Evolutionary conservation across 768 basidiomycete species (phyloP).

Genomic region (Rhodotorula toruloides): DNA sequence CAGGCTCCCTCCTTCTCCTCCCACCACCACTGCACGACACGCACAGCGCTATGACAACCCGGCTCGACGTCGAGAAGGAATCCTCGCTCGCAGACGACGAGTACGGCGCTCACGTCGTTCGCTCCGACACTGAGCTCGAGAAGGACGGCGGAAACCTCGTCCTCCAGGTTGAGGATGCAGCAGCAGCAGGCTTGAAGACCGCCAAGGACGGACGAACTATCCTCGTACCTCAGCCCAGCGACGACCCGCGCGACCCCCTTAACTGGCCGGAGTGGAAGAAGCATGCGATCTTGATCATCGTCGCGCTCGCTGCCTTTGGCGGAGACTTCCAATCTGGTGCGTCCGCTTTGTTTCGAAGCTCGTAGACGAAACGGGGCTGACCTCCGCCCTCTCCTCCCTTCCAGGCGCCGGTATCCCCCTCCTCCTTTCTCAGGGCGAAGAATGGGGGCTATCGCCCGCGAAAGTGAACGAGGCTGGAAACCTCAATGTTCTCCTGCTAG

Average conservation of each 20-base stretch:
- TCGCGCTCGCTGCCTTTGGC: slow-evolving; percentile 15
- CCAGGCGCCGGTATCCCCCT: neutral
- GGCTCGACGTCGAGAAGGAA: slow-evolving; percentile 23
- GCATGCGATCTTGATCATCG: slow-evolving; percentile 27
- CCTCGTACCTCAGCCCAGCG: slow-evolving; percentile 49
- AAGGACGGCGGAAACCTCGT: slow-evolving; percentile 18
- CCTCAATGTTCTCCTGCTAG: slow-evolving; percentile 35
- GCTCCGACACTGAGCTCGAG: slow-evolving; percentile 24
- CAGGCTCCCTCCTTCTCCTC: no score
- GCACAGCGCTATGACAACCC: neutral
- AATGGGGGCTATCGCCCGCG: slow-evolving; percentile 14
- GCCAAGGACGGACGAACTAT: slow-evolving; percentile 44
- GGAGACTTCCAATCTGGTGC: slow-evolving; percentile 35
- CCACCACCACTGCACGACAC: neutral
- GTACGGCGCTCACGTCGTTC: neutral
- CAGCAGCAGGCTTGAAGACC: slow-evolving; percentile 17
- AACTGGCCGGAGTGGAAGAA: slow-evolving; percentile 43
- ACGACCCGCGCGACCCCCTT: slow-evolving; percentile 44
- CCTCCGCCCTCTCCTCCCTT: neutral
- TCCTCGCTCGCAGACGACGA: neutral
- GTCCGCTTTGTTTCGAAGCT: neutral
- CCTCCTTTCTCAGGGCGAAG: slow-evolving; percentile 16
- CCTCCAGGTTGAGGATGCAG: slow-evolving; percentile 11
- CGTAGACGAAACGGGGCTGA: slow-evolving; percentile 4
- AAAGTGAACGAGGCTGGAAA: slow-evolving; percentile 32